Evolutionary conservation across 352 stramenopile species (phyloP).

Genomic region (Hyaloperonospora brassicae): DNA sequence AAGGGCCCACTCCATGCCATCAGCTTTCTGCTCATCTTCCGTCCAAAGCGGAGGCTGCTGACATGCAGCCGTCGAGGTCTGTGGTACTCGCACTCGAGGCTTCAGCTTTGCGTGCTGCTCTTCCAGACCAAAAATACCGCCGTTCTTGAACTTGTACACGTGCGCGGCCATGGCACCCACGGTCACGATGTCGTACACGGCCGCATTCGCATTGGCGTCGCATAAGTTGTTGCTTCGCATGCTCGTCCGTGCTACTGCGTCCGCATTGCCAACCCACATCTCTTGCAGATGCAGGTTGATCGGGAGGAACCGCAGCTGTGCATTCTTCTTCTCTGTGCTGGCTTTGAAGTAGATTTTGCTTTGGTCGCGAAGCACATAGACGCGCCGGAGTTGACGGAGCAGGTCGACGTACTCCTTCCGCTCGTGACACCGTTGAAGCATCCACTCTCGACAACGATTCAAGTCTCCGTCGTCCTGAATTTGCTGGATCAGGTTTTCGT

Average conservation of each 20-base stretch:
- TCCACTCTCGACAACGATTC: conserved; percentile 79
- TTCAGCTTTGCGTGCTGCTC: conserved; percentile 69
- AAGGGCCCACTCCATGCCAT: conserved; percentile 67
- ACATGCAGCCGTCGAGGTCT: conserved; percentile 34
- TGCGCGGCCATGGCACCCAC: conserved; percentile 81
- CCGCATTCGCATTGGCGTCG: conserved; percentile 22
- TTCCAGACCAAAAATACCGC: conserved; percentile 66
- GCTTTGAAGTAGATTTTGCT: conserved; percentile 83
- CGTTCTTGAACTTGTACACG: conserved; percentile 86
- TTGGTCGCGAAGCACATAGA: conserved; percentile 62
- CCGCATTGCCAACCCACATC: conserved; percentile 72
- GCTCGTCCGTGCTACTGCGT: conserved; percentile 31
- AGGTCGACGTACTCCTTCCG: conserved; percentile 70
- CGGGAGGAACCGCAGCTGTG: conserved; percentile 65
- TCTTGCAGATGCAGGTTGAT: conserved; percentile 84
- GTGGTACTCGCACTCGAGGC: conserved; percentile 41
- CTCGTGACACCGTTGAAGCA: conserved; percentile 52
- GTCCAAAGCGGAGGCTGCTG: conserved; percentile 74
- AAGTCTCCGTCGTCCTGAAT: conserved; percentile 83
- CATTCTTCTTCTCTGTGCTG: conserved; percentile 82
- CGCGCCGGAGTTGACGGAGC: conserved; percentile 46
- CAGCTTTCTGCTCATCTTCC: conserved; percentile 73
- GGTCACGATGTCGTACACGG: conserved; percentile 80
- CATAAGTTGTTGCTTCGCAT: conserved; percentile 25
- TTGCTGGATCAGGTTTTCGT: conserved; percentile 85